A percentile compares a stretch with the other conserved stretches of the same genome.
Evolutionary conservation across 306 rosid species (phyloP).

Genomic region (Lagenaria siceraria): DNA sequence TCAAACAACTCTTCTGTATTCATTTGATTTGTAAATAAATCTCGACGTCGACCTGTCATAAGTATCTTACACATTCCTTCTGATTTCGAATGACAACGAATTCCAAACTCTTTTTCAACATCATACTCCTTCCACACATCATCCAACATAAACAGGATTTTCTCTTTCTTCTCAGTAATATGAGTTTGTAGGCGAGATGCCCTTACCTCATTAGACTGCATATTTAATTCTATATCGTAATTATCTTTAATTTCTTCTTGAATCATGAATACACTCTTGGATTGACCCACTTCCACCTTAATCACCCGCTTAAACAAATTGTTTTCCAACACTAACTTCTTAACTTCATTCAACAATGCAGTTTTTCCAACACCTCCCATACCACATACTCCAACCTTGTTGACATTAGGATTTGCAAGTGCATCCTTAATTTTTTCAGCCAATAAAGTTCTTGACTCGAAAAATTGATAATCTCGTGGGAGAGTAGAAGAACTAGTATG

Average conservation of each 20-base stretch:
- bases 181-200: neutral
- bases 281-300: neutral
- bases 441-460: neutral
- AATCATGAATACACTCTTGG: neutral
- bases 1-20: neutral
- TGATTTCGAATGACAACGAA: conserved; percentile 14
- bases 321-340: neutral
- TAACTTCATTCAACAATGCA: too few species aligned
- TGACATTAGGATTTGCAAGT: too few species aligned
- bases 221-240: neutral
- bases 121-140: conserved; percentile 29
- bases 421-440: too few species aligned
- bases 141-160: conserved; percentile 19
- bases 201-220: neutral
- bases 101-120: conserved; percentile 16
- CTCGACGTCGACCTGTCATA: neutral
- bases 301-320: conserved; percentile 3
- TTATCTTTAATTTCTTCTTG: neutral
- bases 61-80: conserved; percentile 20
- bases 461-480: neutral
- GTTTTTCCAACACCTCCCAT: too few species aligned
- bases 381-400: too few species aligned
- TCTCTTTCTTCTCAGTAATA: neutral
- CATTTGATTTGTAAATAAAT: conserved; percentile 15
- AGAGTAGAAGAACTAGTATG: neutral